Percentiles rank a stretch among this genome's conserved stretches.
Conservation (phyloP, 441 rosid genomes). For the Aleurites moluccanus region DNA sequence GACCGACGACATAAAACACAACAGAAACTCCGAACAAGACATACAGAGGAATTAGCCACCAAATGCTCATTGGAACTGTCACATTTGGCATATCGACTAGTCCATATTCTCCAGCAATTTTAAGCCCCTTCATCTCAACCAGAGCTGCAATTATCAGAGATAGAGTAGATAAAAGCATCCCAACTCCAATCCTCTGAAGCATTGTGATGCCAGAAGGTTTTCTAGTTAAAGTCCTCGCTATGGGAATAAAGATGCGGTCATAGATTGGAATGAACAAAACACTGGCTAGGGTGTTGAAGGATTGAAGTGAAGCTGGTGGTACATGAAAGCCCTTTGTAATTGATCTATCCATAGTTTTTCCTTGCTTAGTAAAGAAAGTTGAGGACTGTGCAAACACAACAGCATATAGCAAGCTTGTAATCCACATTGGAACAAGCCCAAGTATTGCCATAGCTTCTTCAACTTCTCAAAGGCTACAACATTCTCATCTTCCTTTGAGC, state of each 20-base stretch:
- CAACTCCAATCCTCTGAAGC: constrained; percentile 72
- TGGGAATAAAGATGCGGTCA: constrained; percentile 57
- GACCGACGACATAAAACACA: constrained; percentile 60
- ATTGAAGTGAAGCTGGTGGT: constrained; percentile 68
- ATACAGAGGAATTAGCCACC: too few species aligned
- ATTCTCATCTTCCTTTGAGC: constrained; percentile 32
- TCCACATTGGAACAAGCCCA: too few species aligned
- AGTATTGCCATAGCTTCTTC: too few species aligned
- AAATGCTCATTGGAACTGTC: too few species aligned
- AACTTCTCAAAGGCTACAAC: constrained; percentile 42
- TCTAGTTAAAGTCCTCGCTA: constrained; percentile 44
- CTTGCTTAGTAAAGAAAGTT: too few species aligned
- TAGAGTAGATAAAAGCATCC: constrained; percentile 43
- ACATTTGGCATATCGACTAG: too few species aligned
- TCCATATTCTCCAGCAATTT: too few species aligned
- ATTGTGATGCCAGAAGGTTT: constrained; percentile 59
- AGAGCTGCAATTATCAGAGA: too few species aligned
- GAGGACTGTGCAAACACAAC: too few species aligned
- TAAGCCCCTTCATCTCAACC: too few species aligned
- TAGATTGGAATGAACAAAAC: constrained; percentile 53
- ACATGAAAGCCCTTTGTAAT: constrained; percentile 36
- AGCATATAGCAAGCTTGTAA: too few species aligned
- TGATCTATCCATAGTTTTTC: constrained; percentile 64
- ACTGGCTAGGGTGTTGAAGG: constrained; percentile 41
- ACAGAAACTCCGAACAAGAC: too few species aligned